Evolutionary conservation across 495 filamentous ascomycete genomes (phyloP), one percentile per base, ranked within the genome.

Genomic region (Penicillium nucicola): DNA sequence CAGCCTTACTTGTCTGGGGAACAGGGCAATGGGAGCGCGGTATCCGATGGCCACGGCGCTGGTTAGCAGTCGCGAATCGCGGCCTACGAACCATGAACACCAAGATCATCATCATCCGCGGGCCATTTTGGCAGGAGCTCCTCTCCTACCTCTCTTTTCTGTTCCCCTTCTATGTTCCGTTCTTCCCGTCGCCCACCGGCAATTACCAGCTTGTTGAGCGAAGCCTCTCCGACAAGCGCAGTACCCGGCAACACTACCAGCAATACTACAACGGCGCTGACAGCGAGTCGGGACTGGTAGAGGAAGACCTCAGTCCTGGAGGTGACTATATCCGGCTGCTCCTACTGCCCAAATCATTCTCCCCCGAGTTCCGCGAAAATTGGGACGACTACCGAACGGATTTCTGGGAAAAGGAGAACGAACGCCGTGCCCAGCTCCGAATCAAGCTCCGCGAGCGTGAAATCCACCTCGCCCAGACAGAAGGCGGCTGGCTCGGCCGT

Each of bases 391-490:
- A 92, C 67, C 79, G 95, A 30, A 80, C 85, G 22, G 91, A 96
- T 50, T 98, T 95, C 62, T 98, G 93, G 93, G 93, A 96, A 56
- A 85, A 83, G 52, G 95, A 98, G 68, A 98, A 98, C 58, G 90
- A 93, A 69, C 82, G 90, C 3, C 88, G 93, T 12, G 79, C 84
- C 5, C 65, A 86, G 39, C 71, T 96, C 32, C 80, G 89, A 36
- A 72, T 80, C 40, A 85, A 86, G 58, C 63, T 93, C 18, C 78
- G 80, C 42, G 77, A 81, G 49, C 78, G 79, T 5, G 82, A 89
- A 54, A 77, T 78, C 25, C 81, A 84, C 48, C 61, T 87, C 22
- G 85, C 86, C 6, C 79, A 78, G 55, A 68, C 82, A 47, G 76
- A 87, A 37, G 79, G 87, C n/a, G 82, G 86, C 19, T 93, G 89